phyloP scores from a whole-genome alignment of 2,329 filamentous ascomycete genomes.

The Trichophyton benhamiae region DNA sequence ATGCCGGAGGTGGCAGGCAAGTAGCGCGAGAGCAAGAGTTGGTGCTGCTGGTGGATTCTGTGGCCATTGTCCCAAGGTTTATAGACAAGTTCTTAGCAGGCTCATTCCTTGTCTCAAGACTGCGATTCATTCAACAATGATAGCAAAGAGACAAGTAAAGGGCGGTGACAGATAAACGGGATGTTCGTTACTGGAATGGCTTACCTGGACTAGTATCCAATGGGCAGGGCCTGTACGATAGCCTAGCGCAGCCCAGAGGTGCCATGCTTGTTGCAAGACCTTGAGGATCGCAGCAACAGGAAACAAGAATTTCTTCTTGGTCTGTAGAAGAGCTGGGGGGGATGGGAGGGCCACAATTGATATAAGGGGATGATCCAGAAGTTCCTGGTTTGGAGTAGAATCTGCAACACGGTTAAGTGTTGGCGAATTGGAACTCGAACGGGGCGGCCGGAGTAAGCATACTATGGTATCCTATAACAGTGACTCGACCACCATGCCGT shows the following conservation, averaged over 20 bases:
- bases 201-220: conserved; percentile 74
- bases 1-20: conserved; percentile 63
- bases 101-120: not conserved
- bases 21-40: conserved; percentile 61
- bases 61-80: not conserved
- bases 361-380: conserved; percentile 57
- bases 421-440: not conserved
- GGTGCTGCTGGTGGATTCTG: conserved; percentile 96
- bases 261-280: conserved; percentile 67
- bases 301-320: conserved; percentile 61
- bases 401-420: conserved; percentile 38
- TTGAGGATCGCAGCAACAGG: conserved; percentile 69
- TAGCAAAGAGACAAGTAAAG: not conserved
- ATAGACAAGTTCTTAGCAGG: not conserved
- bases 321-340: conserved; percentile 54
- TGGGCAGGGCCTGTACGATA: conserved; percentile 61
- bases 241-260: conserved; percentile 57
- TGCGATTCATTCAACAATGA: not conserved
- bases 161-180: not conserved
- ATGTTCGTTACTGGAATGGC: conserved; percentile 9
- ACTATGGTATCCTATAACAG: conserved; percentile 83
- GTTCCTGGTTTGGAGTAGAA: conserved; percentile 66
- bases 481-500: conserved; percentile 64
- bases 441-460: conserved; percentile 11
- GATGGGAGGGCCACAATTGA: conserved; percentile 56